phyloP scores from a whole-genome alignment of 306 rosid species.

The Dryas drummondii region DNA sequence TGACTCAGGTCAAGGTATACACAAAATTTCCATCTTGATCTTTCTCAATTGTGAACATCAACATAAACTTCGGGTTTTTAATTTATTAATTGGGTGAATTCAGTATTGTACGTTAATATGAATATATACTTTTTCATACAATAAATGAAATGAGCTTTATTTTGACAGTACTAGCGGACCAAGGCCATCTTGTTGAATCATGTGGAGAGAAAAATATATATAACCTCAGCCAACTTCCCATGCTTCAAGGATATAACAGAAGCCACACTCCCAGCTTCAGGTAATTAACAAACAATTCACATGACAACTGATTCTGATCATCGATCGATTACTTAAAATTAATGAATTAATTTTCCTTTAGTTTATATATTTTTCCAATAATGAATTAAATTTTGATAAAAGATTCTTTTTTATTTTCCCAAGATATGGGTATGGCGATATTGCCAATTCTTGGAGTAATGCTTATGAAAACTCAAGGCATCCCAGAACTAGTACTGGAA shows the following conservation, averaged over 20 bases:
- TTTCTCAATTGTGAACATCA: not conserved
- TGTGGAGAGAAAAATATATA: slow-evolving; percentile 73
- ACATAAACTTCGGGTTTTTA: slow-evolving; percentile 26
- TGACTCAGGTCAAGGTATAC: slow-evolving; percentile 68
- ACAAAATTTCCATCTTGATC: not conserved
- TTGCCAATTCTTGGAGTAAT: slow-evolving; percentile 34
- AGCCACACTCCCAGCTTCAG: slow-evolving; percentile 46
- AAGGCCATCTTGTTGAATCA: slow-evolving; percentile 53
- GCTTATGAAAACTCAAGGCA: slow-evolving; percentile 43
- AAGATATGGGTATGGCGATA: slow-evolving; percentile 42
- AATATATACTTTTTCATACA: not conserved
- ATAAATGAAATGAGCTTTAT: not conserved
- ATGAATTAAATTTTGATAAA: not conserved
- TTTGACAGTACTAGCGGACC: slow-evolving; percentile 50
- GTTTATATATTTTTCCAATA: too few relatives aligned
- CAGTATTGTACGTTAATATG: not conserved
- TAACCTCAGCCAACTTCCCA: slow-evolving; percentile 77
- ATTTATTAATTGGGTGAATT: not conserved
- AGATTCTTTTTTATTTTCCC: slow-evolving; percentile 6
- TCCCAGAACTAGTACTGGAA: slow-evolving; percentile 30
- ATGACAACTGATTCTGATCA: not conserved
- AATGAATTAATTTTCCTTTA: not conserved
- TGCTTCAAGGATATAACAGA: slow-evolving; percentile 75
- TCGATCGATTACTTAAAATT: too few relatives aligned
- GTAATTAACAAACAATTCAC: slow-evolving; percentile 25